These are phyloP conservation scores for Aphanomyces stellatus DNA, from an alignment of 352 stramenopile genomes.

Conservation along the genomic window DNA sequence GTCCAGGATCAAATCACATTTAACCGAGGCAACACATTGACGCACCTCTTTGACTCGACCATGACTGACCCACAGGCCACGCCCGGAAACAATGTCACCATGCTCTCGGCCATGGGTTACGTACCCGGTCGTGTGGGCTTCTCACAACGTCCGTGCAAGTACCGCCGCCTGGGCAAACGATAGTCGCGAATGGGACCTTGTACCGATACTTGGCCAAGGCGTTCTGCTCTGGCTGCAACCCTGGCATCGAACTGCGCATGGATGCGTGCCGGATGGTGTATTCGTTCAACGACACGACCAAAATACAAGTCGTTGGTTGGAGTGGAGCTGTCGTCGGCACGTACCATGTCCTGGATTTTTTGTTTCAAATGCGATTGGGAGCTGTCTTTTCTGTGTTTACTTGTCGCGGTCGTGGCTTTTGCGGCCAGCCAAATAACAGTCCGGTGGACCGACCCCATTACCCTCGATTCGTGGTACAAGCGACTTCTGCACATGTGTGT, in stretches of 20 bases:
- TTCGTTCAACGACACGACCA: slow-evolving; percentile 9
- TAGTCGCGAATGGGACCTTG: background rate
- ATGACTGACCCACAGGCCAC: background rate
- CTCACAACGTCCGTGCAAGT: background rate
- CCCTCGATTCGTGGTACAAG: background rate
- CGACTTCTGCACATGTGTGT: background rate
- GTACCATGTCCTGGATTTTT: background rate
- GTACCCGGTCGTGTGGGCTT: background rate
- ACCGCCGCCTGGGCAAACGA: background rate
- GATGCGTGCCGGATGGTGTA: background rate
- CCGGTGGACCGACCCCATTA: background rate
- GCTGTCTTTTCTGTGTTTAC: background rate
- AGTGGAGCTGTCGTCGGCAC: background rate
- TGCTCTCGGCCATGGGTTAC: background rate
- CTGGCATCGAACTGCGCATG: slow-evolving; percentile 13
- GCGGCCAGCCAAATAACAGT: background rate
- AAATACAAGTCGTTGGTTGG: background rate
- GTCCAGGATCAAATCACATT: slow-evolving; percentile 4
- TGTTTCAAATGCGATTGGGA: background rate
- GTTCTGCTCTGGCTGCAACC: slow-evolving; percentile 11
- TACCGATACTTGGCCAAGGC: slow-evolving; percentile 1
- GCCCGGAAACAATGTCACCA: background rate
- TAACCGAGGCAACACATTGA: background rate
- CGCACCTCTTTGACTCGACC: background rate
- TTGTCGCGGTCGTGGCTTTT: background rate